A percentile compares a stretch with the other conserved stretches of the same genome.
Evolutionary conservation across 2,329 filamentous ascomycete genomes (phyloP).

Genomic region (Penicillium sp.): DNA sequence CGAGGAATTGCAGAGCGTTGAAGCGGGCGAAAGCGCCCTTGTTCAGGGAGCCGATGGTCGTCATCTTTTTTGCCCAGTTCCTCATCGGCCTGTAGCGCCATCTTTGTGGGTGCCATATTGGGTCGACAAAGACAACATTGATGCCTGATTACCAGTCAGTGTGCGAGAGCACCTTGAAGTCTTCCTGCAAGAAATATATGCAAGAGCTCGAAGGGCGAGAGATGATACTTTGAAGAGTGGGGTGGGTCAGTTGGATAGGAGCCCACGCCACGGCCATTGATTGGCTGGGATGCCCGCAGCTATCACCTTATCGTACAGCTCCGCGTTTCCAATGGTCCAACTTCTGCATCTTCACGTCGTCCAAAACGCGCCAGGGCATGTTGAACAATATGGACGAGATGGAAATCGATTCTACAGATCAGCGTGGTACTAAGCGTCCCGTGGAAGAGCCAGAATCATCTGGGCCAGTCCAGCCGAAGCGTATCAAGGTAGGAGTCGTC

Average conservation of each 20-base stretch:
- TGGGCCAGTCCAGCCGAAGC: constrained; percentile 48
- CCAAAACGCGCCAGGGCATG: constrained; percentile 8
- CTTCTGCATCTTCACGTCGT: constrained; percentile 16
- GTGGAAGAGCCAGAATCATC: constrained; percentile 48
- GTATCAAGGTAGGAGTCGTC: constrained; percentile 45
- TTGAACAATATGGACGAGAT: constrained; percentile 42
- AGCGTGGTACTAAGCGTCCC: constrained; percentile 55
- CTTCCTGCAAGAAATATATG: too few species aligned
- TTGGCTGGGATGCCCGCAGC: too few species aligned
- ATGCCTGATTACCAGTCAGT: neutral
- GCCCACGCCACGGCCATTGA: too few species aligned
- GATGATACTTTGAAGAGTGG: too few species aligned
- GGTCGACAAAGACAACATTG: constrained; percentile 1
- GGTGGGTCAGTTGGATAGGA: too few species aligned
- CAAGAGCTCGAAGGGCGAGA: too few species aligned
- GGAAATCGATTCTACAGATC: constrained; percentile 46
- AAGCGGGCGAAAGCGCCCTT: constrained; percentile 34
- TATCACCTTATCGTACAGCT: constrained; percentile 26
- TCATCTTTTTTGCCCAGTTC: constrained; percentile 70
- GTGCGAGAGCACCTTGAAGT: too few species aligned
- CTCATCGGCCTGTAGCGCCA: constrained; percentile 58
- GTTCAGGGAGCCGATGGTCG: constrained; percentile 54
- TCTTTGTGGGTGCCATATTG: constrained; percentile 46
- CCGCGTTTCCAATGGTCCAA: constrained; percentile 22
- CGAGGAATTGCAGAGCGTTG: constrained; percentile 41